Conservation (phyloP, 768 basidiomycete genomes). For the Hygrophoropsis aurantiaca region DNA sequence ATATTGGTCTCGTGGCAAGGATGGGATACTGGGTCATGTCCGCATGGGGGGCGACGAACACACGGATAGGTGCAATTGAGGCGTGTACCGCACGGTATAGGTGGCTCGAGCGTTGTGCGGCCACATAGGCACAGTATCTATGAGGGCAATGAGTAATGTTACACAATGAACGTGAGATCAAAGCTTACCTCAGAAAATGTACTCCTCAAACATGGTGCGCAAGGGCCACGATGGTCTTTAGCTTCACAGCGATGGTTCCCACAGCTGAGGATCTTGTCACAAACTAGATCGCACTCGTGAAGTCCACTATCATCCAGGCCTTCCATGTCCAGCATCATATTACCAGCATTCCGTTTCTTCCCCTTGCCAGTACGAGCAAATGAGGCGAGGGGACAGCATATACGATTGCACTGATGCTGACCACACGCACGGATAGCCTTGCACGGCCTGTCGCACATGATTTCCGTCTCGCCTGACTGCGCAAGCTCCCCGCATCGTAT, state of each 20-base stretch:
- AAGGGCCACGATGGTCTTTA: constrained; percentile 80
- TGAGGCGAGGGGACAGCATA: constrained; percentile 88
- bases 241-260: constrained; percentile 80
- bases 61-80: constrained; percentile 84
- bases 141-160: not conserved
- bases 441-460: constrained; percentile 82
- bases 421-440: constrained; percentile 79
- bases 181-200: constrained; percentile 84
- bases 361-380: constrained; percentile 60
- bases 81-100: constrained; percentile 81
- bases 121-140: constrained; percentile 83
- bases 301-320: constrained; percentile 65
- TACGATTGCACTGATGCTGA: constrained; percentile 77
- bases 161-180: not conserved
- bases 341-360: constrained; percentile 48
- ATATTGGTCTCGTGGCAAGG: constrained; percentile 73
- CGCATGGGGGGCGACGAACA: constrained; percentile 66
- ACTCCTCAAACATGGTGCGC: constrained; percentile 81
- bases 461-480: constrained; percentile 44
- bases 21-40: constrained; percentile 78
- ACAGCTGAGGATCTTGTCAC: constrained; percentile 69
- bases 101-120: constrained; percentile 84
- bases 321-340: constrained; percentile 37
- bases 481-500: constrained; percentile 43
- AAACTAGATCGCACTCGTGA: constrained; percentile 84